A percentile compares a stretch with the other conserved stretches of the same genome.
phyloP scores from a whole-genome alignment of 257 asterid genomes.

The Nicotiana otophora region DNA sequence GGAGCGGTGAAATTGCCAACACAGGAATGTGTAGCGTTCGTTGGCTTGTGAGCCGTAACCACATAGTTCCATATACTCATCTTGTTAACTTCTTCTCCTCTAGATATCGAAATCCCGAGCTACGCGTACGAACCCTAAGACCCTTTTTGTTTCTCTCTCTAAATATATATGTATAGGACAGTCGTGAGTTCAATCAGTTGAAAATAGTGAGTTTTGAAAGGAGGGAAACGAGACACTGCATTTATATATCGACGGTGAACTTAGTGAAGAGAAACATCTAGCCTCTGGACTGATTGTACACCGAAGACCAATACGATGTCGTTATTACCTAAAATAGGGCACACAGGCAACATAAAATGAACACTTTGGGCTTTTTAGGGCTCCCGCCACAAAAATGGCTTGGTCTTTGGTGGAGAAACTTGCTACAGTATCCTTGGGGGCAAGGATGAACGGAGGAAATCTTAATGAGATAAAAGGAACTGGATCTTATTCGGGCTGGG shows the following conservation, averaged over 20 bases:
- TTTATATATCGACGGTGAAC: background rate
- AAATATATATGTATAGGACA: background rate
- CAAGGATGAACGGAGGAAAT: no score
- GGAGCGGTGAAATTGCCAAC: conserved; percentile 96
- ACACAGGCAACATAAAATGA: background rate
- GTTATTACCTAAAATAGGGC: background rate
- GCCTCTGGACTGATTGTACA: background rate
- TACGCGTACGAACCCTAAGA: background rate
- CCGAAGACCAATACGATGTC: background rate
- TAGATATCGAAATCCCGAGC: background rate
- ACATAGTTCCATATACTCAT: conserved; percentile 99
- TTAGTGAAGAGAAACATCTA: background rate
- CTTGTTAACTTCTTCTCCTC: background rate
- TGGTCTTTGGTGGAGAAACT: no score
- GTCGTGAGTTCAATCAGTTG: background rate
- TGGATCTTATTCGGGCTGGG: no score
- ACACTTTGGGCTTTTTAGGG: no score
- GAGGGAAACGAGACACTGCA: background rate
- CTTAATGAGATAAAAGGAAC: no score
- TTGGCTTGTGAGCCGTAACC: conserved; percentile 99
- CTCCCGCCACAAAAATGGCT: no score
- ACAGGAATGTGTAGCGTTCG: conserved; percentile 92
- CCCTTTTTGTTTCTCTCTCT: background rate
- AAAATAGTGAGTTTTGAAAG: background rate
- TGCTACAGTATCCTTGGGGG: no score